These are phyloP conservation scores for Russula sp. DNA, from an alignment of 768 basidiomycete species.

Conservation along the genomic window DNA sequence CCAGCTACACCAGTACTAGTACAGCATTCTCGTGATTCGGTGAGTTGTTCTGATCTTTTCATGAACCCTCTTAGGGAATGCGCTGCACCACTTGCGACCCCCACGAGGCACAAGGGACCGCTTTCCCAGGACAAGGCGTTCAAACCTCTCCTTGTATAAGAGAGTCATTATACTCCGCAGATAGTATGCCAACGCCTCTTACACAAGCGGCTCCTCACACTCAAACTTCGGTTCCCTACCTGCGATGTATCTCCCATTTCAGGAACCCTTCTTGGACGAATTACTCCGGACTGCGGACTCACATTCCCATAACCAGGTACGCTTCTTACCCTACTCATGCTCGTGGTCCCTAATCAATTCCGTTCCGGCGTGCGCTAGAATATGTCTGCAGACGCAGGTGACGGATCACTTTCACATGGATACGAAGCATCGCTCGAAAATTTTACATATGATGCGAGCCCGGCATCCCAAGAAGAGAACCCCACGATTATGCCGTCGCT, in stretches of 20 bases:
- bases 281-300: not conserved
- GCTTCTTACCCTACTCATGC: not conserved
- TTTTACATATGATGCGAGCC: not conserved
- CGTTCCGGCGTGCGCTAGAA: not conserved
- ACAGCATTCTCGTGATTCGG: not conserved
- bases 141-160: not conserved
- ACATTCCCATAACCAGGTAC: conserved; percentile 1
- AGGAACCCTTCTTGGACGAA: not conserved
- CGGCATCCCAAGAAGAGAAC: not conserved
- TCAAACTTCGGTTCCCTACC: not conserved
- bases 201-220: not conserved
- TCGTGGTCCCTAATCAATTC: not conserved
- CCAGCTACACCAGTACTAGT: not conserved
- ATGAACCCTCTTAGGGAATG: not conserved
- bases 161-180: not conserved
- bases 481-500: not conserved
- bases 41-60: not conserved
- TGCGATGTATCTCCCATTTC: not conserved
- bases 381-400: not conserved
- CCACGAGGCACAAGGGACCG: conserved; percentile 11
- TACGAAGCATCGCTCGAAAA: not conserved
- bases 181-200: not conserved
- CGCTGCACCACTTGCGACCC: not conserved
- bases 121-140: not conserved
- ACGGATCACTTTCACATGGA: not conserved